These are phyloP conservation scores for Penicillium tannophilum DNA, from an alignment of 495 filamentous ascomycete species.

Conservation along the genomic window DNA sequence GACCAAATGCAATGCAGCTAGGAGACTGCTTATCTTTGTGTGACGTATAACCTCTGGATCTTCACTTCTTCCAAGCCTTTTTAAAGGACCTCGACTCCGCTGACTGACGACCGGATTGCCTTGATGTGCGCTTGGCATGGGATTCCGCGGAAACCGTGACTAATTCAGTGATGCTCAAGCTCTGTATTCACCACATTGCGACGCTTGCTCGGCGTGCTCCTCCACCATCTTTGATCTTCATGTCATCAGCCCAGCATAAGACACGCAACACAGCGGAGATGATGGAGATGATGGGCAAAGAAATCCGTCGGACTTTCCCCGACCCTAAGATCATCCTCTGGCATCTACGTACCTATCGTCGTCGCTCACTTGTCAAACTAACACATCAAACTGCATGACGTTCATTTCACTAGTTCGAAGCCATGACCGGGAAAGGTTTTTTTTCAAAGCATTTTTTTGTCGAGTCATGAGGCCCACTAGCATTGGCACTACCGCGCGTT, in stretches of 20 bases:
- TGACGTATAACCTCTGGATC: constrained; percentile 15
- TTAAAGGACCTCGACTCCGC: neutral
- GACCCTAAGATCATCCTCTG: neutral
- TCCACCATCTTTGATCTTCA: constrained; percentile 1
- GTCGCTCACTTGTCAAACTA: neutral
- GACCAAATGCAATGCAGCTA: constrained; percentile 14
- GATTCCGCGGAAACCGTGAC: neutral
- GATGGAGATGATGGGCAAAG: neutral
- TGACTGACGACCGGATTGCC: neutral
- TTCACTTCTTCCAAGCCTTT: constrained; percentile 1
- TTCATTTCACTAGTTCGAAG: too few relatives aligned
- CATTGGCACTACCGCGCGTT: constrained; percentile 17
- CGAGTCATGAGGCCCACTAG: constrained; percentile 13
- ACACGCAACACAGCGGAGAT: constrained; percentile 5
- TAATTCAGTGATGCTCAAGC: neutral
- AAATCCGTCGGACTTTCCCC: neutral
- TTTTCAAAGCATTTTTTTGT: neutral
- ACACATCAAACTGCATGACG: neutral
- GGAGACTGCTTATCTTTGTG: constrained; percentile 17
- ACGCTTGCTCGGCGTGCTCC: neutral
- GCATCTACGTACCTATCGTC: neutral
- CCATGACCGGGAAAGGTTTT: too few relatives aligned
- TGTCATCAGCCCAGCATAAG: constrained; percentile 4
- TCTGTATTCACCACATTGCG: neutral
- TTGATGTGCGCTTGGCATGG: constrained; percentile 3